Evolutionary conservation across 139 green algal species (phyloP), one percentile per base, ranked within the genome.

Genomic region (Tetradesmus lagerheimii): DNA sequence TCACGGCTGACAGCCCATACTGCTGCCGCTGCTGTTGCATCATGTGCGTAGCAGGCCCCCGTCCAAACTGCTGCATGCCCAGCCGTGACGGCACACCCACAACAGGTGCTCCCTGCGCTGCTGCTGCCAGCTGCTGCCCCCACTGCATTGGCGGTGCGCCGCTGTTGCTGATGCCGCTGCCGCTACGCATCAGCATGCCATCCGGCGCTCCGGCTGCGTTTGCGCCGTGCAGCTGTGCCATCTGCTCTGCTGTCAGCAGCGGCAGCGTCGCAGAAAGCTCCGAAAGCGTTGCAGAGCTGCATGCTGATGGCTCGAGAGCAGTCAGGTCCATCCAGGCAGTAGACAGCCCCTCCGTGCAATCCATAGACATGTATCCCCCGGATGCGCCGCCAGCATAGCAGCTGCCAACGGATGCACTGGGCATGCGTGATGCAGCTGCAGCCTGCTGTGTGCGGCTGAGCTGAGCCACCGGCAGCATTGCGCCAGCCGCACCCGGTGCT

Each of bases 11-110:
- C 66, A 77, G 3, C 2, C 29, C 66, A 77, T 18, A 20, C 66
- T 77, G 66, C 66, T 77, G 66, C 66, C 38, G 66, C 66, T 77
- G 66, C 66, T 77, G 66, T 23, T 38, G 25, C 66, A 77, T 66
- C 18, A 23, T 25, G 53, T 66, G 53, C 53, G 53, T 15, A 66
- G 15, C 53, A 23, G 15, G 18, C 15, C 18, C 53, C 6, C 15
- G 53, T 29, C 12, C 53, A 25, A 66, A 15, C 53, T 66, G 53
- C 20, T 66, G 18, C 53, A 66, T 66, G 53, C 53, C 53, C 15
- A 66, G 53, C 14, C 53, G 53, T 23, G 53, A 66, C 4, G 53
- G 53, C 25, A 15, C 53, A 11, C 53, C 53, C 25, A 25, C 53
- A 23, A 66, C 15, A 66, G 18, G 15, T 15, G 15, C 53, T 5